A percentile compares a stretch with the other conserved stretches of the same genome.
Conservation (phyloP, 257 asterid genomes). For the Solanum neorickii region DNA sequence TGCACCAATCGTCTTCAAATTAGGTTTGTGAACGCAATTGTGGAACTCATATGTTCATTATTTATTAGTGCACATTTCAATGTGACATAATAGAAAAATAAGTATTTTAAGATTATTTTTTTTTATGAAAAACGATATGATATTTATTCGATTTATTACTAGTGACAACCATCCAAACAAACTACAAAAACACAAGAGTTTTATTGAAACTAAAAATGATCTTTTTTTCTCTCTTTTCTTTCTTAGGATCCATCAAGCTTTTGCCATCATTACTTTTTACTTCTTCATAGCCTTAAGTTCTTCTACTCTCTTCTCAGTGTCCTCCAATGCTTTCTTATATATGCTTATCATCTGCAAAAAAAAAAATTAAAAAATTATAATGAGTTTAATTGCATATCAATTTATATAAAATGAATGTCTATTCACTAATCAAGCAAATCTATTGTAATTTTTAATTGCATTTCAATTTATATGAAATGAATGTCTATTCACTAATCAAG, state of each 20-base stretch:
- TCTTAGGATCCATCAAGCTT: neutral
- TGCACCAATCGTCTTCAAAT: too few relatives aligned
- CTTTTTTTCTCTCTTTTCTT: neutral
- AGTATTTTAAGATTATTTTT: too few relatives aligned
- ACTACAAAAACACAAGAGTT: neutral
- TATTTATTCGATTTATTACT: too few relatives aligned
- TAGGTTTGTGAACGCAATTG: neutral
- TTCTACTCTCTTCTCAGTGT: conserved; percentile 64
- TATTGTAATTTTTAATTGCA: too few relatives aligned
- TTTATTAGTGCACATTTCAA: neutral
- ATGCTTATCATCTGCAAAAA: conserved; percentile 44
- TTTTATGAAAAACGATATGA: too few relatives aligned
- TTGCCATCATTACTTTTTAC: neutral
- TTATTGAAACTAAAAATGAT: neutral
- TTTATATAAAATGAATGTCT: neutral
- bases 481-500: too few relatives aligned
- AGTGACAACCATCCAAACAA: neutral
- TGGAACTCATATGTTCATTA: neutral
- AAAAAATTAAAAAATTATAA: too few relatives aligned
- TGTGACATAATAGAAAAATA: neutral
- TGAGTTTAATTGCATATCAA: neutral
- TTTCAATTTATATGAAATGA: too few relatives aligned
- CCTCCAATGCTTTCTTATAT: conserved; percentile 68
- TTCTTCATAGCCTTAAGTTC: conserved; percentile 58
- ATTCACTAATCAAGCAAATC: neutral